Evolutionary conservation across 108 stramenopile genomes (phyloP).

Genomic region (Aureococcus anophagefferens): DNA sequence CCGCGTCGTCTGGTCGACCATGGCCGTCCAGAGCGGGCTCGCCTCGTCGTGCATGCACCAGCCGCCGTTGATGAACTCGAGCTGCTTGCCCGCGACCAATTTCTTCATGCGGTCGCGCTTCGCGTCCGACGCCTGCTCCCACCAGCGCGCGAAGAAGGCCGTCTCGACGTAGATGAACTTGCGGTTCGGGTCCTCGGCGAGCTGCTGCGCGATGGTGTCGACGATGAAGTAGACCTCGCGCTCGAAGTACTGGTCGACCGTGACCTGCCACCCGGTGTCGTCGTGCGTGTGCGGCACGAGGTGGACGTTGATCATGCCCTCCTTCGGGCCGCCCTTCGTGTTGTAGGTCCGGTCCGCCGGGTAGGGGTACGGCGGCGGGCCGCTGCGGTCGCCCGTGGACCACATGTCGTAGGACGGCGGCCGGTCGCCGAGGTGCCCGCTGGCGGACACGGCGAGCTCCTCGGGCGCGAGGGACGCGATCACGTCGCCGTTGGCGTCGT

Average conservation of each 20-base stretch:
- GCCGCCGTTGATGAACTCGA: slow-evolving; percentile 84
- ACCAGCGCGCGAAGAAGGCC: slow-evolving; percentile 90
- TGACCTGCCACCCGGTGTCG: slow-evolving; percentile 86
- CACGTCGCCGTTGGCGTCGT: background rate
- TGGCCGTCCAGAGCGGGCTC: slow-evolving; percentile 75
- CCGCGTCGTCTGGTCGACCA: slow-evolving; percentile 92
- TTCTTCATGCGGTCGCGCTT: slow-evolving; percentile 37
- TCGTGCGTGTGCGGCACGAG: slow-evolving; percentile 81
- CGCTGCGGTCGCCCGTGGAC: background rate
- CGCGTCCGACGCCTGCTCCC: slow-evolving; percentile 51
- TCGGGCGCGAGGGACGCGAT: background rate
- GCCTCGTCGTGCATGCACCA: slow-evolving; percentile 99
- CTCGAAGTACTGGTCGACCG: slow-evolving; percentile 86
- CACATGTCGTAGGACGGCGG: background rate
- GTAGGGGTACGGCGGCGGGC: background rate
- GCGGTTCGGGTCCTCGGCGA: slow-evolving; percentile 58
- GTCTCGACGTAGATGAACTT: slow-evolving; percentile 88
- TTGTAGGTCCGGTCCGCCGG: background rate
- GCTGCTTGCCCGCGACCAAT: slow-evolving; percentile 56
- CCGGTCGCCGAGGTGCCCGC: background rate
- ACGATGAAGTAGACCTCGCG: slow-evolving; percentile 74
- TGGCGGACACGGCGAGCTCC: background rate
- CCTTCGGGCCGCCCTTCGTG: background rate
- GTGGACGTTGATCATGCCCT: slow-evolving; percentile 57
- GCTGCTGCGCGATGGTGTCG: slow-evolving; percentile 52